Evolutionary conservation across 495 filamentous ascomycete genomes (phyloP), one percentile per base, ranked within the genome.

Genomic region (Oidiodendron maius): DNA sequence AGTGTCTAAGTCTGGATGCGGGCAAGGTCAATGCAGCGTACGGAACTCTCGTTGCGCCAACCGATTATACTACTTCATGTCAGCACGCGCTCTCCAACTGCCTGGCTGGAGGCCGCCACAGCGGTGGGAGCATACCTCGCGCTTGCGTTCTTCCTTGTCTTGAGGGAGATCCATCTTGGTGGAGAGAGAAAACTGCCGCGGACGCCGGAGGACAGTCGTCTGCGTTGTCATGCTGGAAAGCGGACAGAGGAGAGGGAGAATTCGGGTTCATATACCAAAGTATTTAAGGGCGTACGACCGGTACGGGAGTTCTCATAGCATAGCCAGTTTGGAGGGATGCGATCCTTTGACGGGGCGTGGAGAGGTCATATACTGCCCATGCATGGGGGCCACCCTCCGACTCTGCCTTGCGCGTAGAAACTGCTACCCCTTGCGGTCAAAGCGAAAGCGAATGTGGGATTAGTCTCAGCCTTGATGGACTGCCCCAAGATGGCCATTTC

Each of bases 31-130:
- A 18, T 20, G 15, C 22, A 22, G 32, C 58, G 40, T 63, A 63
- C 61, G 61, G 40, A 63, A 63, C 48, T 63, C 61, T 43, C 60
- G 40, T 39, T 63, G 60, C n/a, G 60, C 60, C 40, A 63, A 52
- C 12, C 60, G 53, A 37, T 63, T 63, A 39, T 63, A 63, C 52
- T 58, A 18, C n/a, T 20, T n/a, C 6, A 39, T 15, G 12, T 28
- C 9, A 22, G 20, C 4, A 17, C 16, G 10, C n/a, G n/a, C n/a
- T n/a, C n/a, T n/a, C n/a, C n/a, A n/a, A n/a, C n/a, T n/a, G n/a
- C n/a, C n/a, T n/a, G n/a, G n/a, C n/a, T n/a, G n/a, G n/a, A n/a
- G 22, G 26, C 15, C 17, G 12, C 3, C 15, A 20, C 15, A 18
- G 4, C 18, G 20, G 13, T 36, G 37, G n/a, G n/a, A 23, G 41